Base-by-base conservation (phyloP, 495 filamentous ascomycete genomes). In the Astrothelium macrocarpum region DNA sequence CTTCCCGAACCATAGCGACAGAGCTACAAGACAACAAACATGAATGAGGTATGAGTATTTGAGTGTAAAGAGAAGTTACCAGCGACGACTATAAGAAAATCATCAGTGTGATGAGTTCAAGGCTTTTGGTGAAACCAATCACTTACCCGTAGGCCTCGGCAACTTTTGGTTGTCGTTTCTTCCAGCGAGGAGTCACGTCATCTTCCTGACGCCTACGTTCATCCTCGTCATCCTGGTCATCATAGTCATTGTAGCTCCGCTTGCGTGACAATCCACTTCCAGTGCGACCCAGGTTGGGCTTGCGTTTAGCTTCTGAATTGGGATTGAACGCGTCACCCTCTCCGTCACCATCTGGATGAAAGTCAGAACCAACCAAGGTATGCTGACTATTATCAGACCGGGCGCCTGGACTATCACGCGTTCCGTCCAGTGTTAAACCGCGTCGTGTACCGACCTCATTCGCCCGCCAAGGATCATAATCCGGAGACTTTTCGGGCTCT, bases 311-410 rank as follows among this genome's bases (percentile, higher is more conserved):
- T 20, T 36, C 14, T 39, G n/a, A 53, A 61, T 62, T 28, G 39
- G 23, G 9, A 53, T 61, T 18, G 64, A 34, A 26, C 59, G 63
- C 36, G 43, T 64, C 60, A 61, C 63, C 58, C 28, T 62, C 46
- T 60, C 62, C 18, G 25, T 16, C 25, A 62, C 68, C 65, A 14
- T 56, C 59, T 2, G 46, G 26, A 5, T 68, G 64, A 45, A 74
- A 73, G 53, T 75, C 72, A 0, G 74, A 74, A 7, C 72, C 74
- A 32, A 67, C 66, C 1, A 66, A 53, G 20, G 71, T 73, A 53
- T 66, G 67, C 39, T 70, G 66, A 60, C 74, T 75, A 11, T 42
- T 63, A 32, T 72, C 66, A 45, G 72, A 75, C 29, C 59, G 59
- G 28, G 67, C 70, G 16, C 53, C 63, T 28, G 53, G 60, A 36